Evolutionary conservation across 2,329 filamentous ascomycete species (phyloP).

Genomic region (Phaeophleospora eucalypticola): DNA sequence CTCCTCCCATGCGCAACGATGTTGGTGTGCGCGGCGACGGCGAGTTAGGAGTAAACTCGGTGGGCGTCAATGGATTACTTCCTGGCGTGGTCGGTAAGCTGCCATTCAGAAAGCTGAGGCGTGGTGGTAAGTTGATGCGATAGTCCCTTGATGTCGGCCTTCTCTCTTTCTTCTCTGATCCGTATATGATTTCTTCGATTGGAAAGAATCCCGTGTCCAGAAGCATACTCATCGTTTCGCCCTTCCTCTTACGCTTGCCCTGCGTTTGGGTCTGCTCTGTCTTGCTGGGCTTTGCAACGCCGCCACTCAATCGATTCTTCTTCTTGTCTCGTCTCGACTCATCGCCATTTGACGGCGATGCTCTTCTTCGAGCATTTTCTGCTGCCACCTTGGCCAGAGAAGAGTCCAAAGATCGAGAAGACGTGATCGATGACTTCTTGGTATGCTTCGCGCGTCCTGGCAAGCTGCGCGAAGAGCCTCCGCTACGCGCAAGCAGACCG

Average conservation of each 20-base stretch:
- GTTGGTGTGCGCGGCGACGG: conserved; percentile 8
- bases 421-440: neutral
- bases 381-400: neutral
- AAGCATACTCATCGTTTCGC: conserved; percentile 32
- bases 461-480: neutral
- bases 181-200: conserved; percentile 11
- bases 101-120: conserved; percentile 22
- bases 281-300: conserved; percentile 9
- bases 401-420: conserved; percentile 4
- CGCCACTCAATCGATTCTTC: conserved; percentile 3
- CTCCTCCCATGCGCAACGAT: neutral
- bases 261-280: conserved; percentile 1
- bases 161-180: conserved; percentile 3
- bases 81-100: conserved; percentile 23
- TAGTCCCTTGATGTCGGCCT: conserved; percentile 11
- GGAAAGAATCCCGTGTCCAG: conserved; percentile 30
- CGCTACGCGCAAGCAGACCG: neutral
- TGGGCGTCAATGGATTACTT: conserved; percentile 20
- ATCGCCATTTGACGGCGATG: conserved; percentile 5
- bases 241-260: conserved; percentile 18
- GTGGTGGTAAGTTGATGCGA: conserved; percentile 21
- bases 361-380: neutral
- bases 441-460: neutral
- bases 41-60: conserved; percentile 19
- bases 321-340: conserved; percentile 5